phyloP scores from a whole-genome alignment of 2,329 filamentous ascomycete genomes.

The Stachybotrys elegans region DNA sequence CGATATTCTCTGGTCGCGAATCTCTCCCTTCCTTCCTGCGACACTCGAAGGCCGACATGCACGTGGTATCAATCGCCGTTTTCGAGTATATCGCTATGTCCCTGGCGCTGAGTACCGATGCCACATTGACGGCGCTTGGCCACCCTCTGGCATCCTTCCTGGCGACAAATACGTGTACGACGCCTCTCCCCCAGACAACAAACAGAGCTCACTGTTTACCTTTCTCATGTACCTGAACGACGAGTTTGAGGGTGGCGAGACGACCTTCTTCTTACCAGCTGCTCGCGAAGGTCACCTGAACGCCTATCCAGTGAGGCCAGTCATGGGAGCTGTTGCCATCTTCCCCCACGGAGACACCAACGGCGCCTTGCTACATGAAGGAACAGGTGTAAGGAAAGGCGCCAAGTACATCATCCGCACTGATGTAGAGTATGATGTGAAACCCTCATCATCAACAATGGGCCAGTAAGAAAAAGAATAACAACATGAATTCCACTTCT shows the following conservation, averaged over 20 bases:
- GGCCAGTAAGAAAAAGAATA: neutral
- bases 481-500: too few relatives aligned
- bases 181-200: slow-evolving; percentile 50
- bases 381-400: slow-evolving; percentile 62
- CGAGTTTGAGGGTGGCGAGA: slow-evolving; percentile 67
- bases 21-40: slow-evolving; percentile 52
- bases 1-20: slow-evolving; percentile 57
- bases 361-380: slow-evolving; percentile 63
- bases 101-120: slow-evolving; percentile 67
- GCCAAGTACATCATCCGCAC: slow-evolving; percentile 66
- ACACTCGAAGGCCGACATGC: slow-evolving; percentile 50
- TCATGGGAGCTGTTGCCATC: slow-evolving; percentile 63
- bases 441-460: slow-evolving; percentile 13
- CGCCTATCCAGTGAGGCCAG: slow-evolving; percentile 62
- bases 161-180: slow-evolving; percentile 62
- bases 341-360: slow-evolving; percentile 66
- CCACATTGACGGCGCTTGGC: slow-evolving; percentile 70
- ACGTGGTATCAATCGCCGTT: slow-evolving; percentile 62
- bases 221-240: slow-evolving; percentile 68
- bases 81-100: slow-evolving; percentile 68
- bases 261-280: slow-evolving; percentile 64
- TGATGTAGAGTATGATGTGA: slow-evolving; percentile 66
- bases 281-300: slow-evolving; percentile 61
- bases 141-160: slow-evolving; percentile 58
- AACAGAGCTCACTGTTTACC: slow-evolving; percentile 64